Base-by-base conservation (phyloP, 148 eudicot genomes). In the Bassia scoparia region DNA sequence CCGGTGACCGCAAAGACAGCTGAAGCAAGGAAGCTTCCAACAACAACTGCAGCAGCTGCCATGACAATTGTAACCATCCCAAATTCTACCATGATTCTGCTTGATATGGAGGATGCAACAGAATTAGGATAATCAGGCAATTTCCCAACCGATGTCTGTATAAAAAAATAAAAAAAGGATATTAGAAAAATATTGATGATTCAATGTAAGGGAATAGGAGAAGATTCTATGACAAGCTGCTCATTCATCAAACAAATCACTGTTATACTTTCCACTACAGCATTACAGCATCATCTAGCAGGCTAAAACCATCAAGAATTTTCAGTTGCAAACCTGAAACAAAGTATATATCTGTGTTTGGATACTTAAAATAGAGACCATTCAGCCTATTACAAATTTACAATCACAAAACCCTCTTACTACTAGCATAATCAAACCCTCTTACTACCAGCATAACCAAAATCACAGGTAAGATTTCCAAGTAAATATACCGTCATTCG, bases 81-180 rank as follows among this genome's bases (percentile, higher is more conserved):
- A 71, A 93, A 86, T 76, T 90, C 98, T 62, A 86, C 92, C 88
- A 87, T 80, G 75, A 89, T 72, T 84, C 97, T 89, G 84, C 95
- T 90, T n/a, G 98, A 90, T 77, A 93, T 87, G 69, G 91, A 86
- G 71, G 95, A 89, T 67, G 98, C 98, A 21, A 86, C 85, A 53
- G 98, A 89, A 82, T 86, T 81, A 73, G 92, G 94, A 85, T 82
- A 89, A 43, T 87, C 92, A 4, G 94, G 83, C 75, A 79, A 67
- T 77, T 85, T 86, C 67, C 87, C 97, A 54, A 90, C 83, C 79
- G 84, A 89, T 54, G 98, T 76, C 98, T 93, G 90, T 74, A 80
- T 5, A 61, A 61, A 50, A 73, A 68, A 33, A 68, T 71, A 73
- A 68, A 33, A 68, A 70, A 77, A 35, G 55, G 65, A 69, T n/a